phyloP scores from a whole-genome alignment of 305 asterid genomes.

The Solanum hybrid region DNA sequence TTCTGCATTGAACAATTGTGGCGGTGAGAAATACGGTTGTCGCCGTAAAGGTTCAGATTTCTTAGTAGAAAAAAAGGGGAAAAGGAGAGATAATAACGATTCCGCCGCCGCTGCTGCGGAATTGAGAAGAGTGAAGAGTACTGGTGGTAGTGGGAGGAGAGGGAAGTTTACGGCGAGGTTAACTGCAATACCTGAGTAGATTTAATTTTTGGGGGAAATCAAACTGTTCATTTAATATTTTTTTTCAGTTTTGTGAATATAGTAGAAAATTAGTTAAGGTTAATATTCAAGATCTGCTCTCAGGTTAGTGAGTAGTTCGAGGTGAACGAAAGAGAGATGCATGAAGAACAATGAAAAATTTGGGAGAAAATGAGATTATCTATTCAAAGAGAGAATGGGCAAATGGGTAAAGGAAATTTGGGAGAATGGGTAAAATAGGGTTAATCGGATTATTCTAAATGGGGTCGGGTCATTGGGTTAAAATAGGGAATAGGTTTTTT shows the following conservation, averaged over 20 bases:
- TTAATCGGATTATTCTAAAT: too few species aligned
- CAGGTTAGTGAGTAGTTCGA: not conserved
- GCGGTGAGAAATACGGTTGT: slow-evolving; percentile 27
- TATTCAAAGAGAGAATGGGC: too few species aligned
- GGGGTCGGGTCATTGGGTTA: too few species aligned
- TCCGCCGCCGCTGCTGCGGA: not conserved
- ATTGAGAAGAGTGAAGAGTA: not conserved
- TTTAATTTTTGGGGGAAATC: not conserved
- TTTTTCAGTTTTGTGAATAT: not conserved
- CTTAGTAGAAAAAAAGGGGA: not conserved
- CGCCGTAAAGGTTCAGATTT: slow-evolving; percentile 6
- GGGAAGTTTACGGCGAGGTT: slow-evolving; percentile 16
- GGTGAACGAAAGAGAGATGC: too few species aligned
- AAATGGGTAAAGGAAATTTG: too few species aligned
- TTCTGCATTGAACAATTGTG: slow-evolving; percentile 40
- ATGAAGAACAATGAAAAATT: too few species aligned
- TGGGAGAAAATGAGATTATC: too few species aligned
- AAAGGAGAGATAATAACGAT: not conserved
- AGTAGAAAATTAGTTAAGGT: not conserved
- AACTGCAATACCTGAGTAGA: slow-evolving; percentile 25
- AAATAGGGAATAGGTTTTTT: too few species aligned
- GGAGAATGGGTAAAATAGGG: too few species aligned
- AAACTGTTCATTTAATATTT: not conserved
- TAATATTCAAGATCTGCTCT: not conserved
- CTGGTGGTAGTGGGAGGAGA: slow-evolving; percentile 13